Evolutionary conservation across 805 yeast genomes (phyloP), one percentile per base, ranked within the genome.

Genomic region (Candida xyloterini): DNA sequence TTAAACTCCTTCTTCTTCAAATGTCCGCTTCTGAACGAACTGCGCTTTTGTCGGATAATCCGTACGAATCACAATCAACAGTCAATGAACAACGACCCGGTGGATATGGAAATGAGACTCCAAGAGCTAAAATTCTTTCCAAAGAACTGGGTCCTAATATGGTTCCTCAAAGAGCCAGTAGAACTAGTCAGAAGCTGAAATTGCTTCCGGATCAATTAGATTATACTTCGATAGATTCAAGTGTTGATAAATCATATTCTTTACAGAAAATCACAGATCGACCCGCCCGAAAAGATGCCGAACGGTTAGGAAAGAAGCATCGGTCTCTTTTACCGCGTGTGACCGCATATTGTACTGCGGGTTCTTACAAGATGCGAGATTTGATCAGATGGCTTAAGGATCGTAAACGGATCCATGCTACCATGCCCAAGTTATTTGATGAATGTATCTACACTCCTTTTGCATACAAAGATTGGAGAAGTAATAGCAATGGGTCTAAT

Each of bases 391-490:
- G 96, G 90, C 65, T 93, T 37, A 81, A 83, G 53, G 93, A 87
- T 35, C 73, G 88, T 15, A 84, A 79, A 56, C 67, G 84, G 44
- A 67, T 74, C 1, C 85, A 83, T 55, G 82, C 88, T 26, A 80
- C 93, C 0, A 79, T 79, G 50, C 96, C 98, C 1, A 86, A 85
- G 52, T 64, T 89, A 40, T 87, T 91, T 65, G 98, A 93, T 58
- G 99, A 93, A 61, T 93, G 98, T 58, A 68, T 93, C 7, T 93
- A 90, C 57, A 87, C 97, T 0, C 96, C 96, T 0, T 91, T 89
- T 60, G 79, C 78, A 2, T 84, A 81, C 55, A 84, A 80, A 47
- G 89, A 83, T 57, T 84, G 90, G 90, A 68, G 90, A 53, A 76
- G 75, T 20, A 52, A 57, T 22, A 53, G 58, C 15, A 52, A 44